A percentile compares a stretch with the other conserved stretches of the same genome.
Conservation (phyloP, 352 stramenopile species). For the Pythium diclinum region DNA sequence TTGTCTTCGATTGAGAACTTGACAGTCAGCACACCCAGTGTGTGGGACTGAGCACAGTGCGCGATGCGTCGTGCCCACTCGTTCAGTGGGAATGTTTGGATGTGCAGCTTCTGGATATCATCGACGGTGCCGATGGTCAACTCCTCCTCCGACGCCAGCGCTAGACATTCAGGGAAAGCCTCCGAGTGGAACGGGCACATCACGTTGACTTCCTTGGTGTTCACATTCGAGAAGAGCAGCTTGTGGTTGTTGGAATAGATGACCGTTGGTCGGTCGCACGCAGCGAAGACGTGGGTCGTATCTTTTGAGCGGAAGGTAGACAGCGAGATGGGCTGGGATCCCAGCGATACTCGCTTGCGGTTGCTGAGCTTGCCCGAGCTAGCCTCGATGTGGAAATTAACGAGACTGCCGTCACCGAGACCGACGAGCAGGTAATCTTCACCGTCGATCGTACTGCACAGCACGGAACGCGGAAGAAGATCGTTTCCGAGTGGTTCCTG, state of each 20-base stretch:
- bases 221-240: slow-evolving; percentile 96
- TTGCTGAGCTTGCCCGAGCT: slow-evolving; percentile 45
- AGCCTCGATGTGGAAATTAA: slow-evolving; percentile 89
- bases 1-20: slow-evolving; percentile 82
- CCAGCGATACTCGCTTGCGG: slow-evolving; percentile 94
- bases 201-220: slow-evolving; percentile 90
- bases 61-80: slow-evolving; percentile 92
- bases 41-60: slow-evolving; percentile 78
- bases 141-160: slow-evolving; percentile 93
- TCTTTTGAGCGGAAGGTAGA: slow-evolving; percentile 91
- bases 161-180: slow-evolving; percentile 93
- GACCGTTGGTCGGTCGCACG: slow-evolving; percentile 96
- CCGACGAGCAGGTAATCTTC: slow-evolving; percentile 94
- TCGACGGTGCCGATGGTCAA: slow-evolving; percentile 97
- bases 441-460: slow-evolving; percentile 85
- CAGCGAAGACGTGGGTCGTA: slow-evolving; percentile 94
- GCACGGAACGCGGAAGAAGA: slow-evolving; percentile 82
- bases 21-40: slow-evolving; percentile 77
- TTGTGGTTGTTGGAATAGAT: slow-evolving; percentile 97
- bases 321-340: slow-evolving; percentile 93
- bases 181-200: slow-evolving; percentile 93
- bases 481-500: slow-evolving; percentile 76
- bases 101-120: slow-evolving; percentile 99
- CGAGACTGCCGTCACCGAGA: slow-evolving; percentile 94
- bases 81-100: slow-evolving; percentile 93